phyloP scores from a whole-genome alignment of 2,329 filamentous ascomycete species.

The Colletotrichum paranaense region DNA sequence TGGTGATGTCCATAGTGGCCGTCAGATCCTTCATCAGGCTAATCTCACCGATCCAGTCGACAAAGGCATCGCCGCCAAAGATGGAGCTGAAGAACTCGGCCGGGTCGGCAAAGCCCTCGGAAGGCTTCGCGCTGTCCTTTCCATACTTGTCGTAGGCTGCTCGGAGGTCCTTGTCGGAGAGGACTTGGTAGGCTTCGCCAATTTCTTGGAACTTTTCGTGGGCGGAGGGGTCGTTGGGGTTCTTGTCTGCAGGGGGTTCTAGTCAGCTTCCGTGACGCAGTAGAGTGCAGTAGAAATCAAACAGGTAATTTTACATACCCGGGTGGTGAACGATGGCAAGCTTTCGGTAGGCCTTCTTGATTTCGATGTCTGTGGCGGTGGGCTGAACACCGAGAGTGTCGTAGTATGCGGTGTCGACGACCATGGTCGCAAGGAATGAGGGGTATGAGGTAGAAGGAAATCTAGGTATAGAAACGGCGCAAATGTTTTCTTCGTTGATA shows the following conservation, averaged over 20 bases:
- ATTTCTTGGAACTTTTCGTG: conserved; percentile 95
- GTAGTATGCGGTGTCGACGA: conserved; percentile 89
- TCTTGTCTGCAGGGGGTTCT: conserved; percentile 77
- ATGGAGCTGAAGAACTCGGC: conserved; percentile 99
- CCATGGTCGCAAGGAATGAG: conserved; percentile 67
- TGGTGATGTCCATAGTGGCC: conserved; percentile 97
- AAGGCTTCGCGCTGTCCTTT: conserved; percentile 92
- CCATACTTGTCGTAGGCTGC: conserved; percentile 97
- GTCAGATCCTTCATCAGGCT: conserved; percentile 98
- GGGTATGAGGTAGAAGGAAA: conserved; percentile 11
- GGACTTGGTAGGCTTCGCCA: conserved; percentile 79
- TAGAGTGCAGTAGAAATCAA: neutral
- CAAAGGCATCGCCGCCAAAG: conserved; percentile 95
- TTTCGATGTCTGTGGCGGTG: conserved; percentile 89
- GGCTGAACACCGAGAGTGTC: conserved; percentile 87
- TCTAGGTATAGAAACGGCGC: neutral
- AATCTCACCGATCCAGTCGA: conserved; percentile 98
- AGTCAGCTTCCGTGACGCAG: conserved; percentile 19
- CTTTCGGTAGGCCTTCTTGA: conserved; percentile 97
- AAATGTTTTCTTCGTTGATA: neutral
- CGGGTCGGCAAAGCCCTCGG: conserved; percentile 93
- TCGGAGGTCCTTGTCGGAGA: conserved; percentile 87
- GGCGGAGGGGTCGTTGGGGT: conserved; percentile 93
- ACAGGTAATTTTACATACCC: conserved; percentile 59
- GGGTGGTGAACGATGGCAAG: conserved; percentile 94